Evolutionary conservation across 2,329 filamentous ascomycete species (phyloP), one percentile per base, ranked within the genome.

Genomic region (Fusarium subtropicale): DNA sequence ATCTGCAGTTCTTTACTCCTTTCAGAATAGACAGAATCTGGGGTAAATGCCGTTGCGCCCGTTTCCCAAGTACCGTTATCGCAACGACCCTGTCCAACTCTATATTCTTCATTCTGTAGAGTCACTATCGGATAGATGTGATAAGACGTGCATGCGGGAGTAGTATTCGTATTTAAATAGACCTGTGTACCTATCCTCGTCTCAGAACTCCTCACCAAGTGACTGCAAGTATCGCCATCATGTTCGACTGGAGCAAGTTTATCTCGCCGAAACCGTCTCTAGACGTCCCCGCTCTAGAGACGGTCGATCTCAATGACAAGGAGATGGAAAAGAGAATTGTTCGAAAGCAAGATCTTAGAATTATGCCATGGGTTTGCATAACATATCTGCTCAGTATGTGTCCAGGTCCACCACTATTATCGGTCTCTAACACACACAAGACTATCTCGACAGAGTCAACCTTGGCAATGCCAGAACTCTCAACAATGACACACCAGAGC

Each of bases 251-350:
- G 74, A 56, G 63, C 11, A 66, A 50, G 3, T 58, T 71, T 3
- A 20, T 72, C 38, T 72, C 68, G 4, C 34, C 68, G 9, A 73
- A 73, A 64, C 76, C 76, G 72, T 77, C 76, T 33, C 65, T 78
- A 22, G 76, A 78, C 68, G 74, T 78, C 42, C 76, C 76, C n/a
- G 71, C 71, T 51, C 71, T 78, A 47, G 75, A 78, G 74, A 76
- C 75, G 60, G 76, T 78, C 34, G 76, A 78, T 54, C 74, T 78
- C 45, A 71, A 74, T 26, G 76, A 78, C 58, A 77, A 76, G 56
- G 76, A 73, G 30, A 78, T 78, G 76, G 76, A 78, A 64, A 74
- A 63, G 60, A 71, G 76, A 9, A 77, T 78, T 39, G 75, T 78
- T 13, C 68, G 76, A 7, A 78, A 78, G 26, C 76, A 78, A 46